Base-by-base conservation (phyloP, 2,329 filamentous ascomycete species). In the Beauveria brongniartii region DNA sequence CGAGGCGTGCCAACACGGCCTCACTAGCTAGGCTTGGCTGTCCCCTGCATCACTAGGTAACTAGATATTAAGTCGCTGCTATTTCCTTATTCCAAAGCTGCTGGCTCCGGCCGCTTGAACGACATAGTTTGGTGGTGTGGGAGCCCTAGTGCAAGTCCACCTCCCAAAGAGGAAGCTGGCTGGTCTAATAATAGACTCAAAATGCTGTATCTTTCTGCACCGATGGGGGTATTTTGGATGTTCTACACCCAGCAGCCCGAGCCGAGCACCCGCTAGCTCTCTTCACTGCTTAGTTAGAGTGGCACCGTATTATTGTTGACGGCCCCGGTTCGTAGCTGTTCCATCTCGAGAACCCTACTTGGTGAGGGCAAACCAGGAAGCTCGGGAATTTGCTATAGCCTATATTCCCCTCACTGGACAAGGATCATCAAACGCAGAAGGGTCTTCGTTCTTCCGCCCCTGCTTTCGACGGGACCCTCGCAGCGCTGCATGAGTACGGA, bases 101-200 rank as follows among this genome's bases (percentile, higher is more conserved):
- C 26, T 28, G 46, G 56, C 46, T 41, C 55, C 40, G 47, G 47
- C 47, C 24, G 55, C 46, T 37, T 51, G 30, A 51, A 43, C 34
- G 46, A 48, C 30, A 51, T 50, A n/a, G 48, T 16, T 26, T 53
- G 40, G 10, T 50, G 22, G 24, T 53, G 40, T 59, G 40, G 56
- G 18, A 46, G 26, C 20, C 22, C 61, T 62, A 62, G 61, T 59
- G 61, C 61, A 60, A 62, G 61, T 56, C 60, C 56, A 24, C 50
- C 46, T 54, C 56, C 52, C 34, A 60, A 62, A 55, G 8, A 62
- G 61, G 61, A 62, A 62, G 61, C 61, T 62, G 56, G 30, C 44
- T 59, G 37, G 41, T 55, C 61, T 62, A 62, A 59, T 28, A 55
- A 59, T 62, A 62, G 61, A 46, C 28, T 30, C 51, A 46, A 30